Percentiles rank a stretch among this genome's conserved stretches.
Evolutionary conservation across 225 moss, liverwort and hornwort species (phyloP).

Genomic region (Ulota crispa): DNA sequence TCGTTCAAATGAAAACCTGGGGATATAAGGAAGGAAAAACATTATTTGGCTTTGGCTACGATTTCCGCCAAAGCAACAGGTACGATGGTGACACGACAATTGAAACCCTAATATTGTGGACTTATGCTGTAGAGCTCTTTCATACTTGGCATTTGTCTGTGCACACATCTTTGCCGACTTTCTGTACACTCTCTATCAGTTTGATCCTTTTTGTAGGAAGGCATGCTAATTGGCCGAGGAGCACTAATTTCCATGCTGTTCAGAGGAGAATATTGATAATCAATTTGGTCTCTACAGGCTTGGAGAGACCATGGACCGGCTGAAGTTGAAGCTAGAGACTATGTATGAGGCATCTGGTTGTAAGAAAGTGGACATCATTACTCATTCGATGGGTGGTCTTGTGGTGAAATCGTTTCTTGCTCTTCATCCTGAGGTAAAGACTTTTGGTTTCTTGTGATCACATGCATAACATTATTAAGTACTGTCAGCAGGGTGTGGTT

Average conservation of each 20-base stretch:
- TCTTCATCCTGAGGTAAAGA: conserved; percentile 70
- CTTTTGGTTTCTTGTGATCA: neutral
- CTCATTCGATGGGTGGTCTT: conserved; percentile 98
- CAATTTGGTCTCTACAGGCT: conserved; percentile 50
- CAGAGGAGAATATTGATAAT: neutral
- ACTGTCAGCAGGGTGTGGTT: too few species aligned
- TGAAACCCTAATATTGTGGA: neutral
- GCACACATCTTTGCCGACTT: neutral
- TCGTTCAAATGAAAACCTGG: conserved; percentile 80
- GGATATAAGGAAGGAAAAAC: conserved; percentile 87
- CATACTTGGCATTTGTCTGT: conserved; percentile 1
- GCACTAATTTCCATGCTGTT: neutral
- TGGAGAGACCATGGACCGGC: conserved; percentile 83
- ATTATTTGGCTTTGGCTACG: conserved; percentile 98
- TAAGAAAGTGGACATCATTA: conserved; percentile 82
- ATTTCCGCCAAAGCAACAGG: conserved; percentile 99
- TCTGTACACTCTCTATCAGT: neutral
- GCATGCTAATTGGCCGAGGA: neutral
- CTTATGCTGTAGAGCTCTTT: conserved; percentile 5
- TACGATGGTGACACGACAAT: conserved; percentile 15
- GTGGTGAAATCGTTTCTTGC: conserved; percentile 83
- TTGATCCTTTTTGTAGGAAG: neutral
- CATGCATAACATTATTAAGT: neutral
- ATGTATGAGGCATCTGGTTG: conserved; percentile 81
- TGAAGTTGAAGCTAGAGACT: conserved; percentile 74